phyloP scores from a whole-genome alignment of 176 grass and related monocot species.

The Oryza brachyantha region DNA sequence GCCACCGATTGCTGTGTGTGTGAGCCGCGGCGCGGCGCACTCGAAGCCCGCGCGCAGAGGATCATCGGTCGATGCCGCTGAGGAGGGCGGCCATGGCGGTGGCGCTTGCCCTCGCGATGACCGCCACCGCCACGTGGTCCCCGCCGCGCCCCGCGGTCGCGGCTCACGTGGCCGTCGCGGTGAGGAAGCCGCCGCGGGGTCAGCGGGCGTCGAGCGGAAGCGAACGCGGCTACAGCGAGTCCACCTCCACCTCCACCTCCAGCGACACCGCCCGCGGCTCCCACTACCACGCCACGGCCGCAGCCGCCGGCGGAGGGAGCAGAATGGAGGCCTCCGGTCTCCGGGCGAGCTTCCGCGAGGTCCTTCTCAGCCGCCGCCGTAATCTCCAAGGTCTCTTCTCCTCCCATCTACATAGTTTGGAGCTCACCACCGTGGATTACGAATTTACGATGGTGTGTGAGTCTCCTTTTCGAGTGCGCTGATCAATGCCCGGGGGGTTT shows the following conservation, averaged over 20 bases:
- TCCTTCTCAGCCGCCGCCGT: constrained; percentile 56
- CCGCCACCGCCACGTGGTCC: constrained; percentile 25
- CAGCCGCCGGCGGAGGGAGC: neutral
- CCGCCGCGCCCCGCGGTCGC: constrained; percentile 17
- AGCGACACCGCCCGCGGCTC: neutral
- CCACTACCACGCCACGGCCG: neutral
- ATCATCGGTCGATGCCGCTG: neutral
- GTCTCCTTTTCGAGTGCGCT: neutral
- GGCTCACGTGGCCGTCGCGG: neutral
- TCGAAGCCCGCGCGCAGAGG: constrained; percentile 12
- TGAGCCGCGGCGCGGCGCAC: neutral
- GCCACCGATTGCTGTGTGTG: neutral
- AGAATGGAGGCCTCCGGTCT: constrained; percentile 39
- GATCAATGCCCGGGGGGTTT: neutral
- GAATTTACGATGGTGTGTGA: no score
- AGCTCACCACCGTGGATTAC: no score
- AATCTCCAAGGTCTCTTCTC: constrained; percentile 20
- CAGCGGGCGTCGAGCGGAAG: neutral
- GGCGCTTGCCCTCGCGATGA: constrained; percentile 16
- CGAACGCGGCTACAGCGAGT: no score
- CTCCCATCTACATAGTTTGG: no score
- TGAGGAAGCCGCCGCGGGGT: neutral
- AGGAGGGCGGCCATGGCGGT: constrained; percentile 17
- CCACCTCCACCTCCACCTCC: neutral
- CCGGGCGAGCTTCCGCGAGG: constrained; percentile 40